phyloP scores from a whole-genome alignment of 2,329 filamentous ascomycete species.

The Apiospora aurea region DNA sequence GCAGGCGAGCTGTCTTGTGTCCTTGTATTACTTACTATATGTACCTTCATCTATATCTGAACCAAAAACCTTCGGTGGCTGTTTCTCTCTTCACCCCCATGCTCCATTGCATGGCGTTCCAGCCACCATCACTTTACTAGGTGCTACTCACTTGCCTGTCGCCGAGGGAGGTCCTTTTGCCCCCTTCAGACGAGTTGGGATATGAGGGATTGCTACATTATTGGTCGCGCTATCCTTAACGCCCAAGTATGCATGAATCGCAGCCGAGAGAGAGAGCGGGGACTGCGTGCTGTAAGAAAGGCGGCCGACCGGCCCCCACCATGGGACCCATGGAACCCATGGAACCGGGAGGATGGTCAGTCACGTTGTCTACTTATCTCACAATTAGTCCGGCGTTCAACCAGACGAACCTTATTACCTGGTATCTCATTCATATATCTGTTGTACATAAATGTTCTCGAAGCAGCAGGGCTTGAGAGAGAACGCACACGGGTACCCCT shows the following conservation, averaged over 20 bases:
- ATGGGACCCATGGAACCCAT: no score
- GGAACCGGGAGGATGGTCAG: slow-evolving; percentile 2
- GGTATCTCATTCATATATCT: not conserved
- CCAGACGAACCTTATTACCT: no score
- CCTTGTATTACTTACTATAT: not conserved
- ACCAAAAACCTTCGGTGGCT: slow-evolving; percentile 3
- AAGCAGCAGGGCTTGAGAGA: not conserved
- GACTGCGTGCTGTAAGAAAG: not conserved
- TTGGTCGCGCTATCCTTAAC: not conserved
- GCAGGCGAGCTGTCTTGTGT: not conserved
- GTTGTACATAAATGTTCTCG: not conserved
- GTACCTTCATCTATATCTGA: not conserved
- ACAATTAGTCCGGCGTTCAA: not conserved
- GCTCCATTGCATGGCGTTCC: not conserved
- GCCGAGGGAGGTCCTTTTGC: not conserved
- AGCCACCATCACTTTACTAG: not conserved
- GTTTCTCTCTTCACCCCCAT: not conserved
- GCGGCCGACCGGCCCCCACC: not conserved
- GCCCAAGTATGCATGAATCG: not conserved
- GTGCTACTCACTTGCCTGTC: not conserved
- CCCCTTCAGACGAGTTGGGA: not conserved
- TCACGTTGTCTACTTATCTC: no score
- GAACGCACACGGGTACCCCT: not conserved
- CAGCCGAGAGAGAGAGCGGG: no score
- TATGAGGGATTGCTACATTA: not conserved